Conservation (phyloP, 306 rosid genomes). For the Crotalaria pallida region DNA sequence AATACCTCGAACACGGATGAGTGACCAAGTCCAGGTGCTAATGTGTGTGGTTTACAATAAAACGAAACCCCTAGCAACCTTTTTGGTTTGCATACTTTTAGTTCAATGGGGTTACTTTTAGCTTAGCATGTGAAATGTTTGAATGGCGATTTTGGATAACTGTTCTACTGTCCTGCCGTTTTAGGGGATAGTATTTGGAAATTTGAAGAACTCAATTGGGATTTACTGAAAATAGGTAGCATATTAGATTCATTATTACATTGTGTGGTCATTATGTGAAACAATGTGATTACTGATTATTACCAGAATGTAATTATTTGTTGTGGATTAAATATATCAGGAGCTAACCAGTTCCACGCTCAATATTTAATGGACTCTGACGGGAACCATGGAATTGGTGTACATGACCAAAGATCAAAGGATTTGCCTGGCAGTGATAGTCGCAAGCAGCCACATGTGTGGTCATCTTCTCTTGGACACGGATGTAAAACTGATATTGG, state of each 20-base stretch:
- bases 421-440: constrained; percentile 20
- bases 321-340: constrained; percentile 29
- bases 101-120: neutral
- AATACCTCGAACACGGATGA: too few relatives aligned
- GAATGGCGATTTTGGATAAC: neutral
- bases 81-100: neutral
- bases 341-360: constrained; percentile 40
- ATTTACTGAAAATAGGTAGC: neutral
- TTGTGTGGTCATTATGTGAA: neutral
- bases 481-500: constrained; percentile 54
- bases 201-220: neutral
- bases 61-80: neutral
- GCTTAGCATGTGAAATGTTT: neutral
- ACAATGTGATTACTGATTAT: constrained; percentile 2
- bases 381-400: constrained; percentile 31
- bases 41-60: neutral
- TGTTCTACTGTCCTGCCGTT: neutral
- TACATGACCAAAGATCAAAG: constrained; percentile 25
- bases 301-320: neutral
- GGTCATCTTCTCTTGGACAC: constrained; percentile 68
- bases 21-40: too few relatives aligned
- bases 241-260: neutral
- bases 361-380: constrained; percentile 58
- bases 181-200: neutral
- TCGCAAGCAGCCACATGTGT: constrained; percentile 40